A percentile compares a stretch with the other conserved stretches of the same genome.
Evolutionary conservation across 345 rosid species (phyloP).

Genomic region (Syzygium aromaticum): DNA sequence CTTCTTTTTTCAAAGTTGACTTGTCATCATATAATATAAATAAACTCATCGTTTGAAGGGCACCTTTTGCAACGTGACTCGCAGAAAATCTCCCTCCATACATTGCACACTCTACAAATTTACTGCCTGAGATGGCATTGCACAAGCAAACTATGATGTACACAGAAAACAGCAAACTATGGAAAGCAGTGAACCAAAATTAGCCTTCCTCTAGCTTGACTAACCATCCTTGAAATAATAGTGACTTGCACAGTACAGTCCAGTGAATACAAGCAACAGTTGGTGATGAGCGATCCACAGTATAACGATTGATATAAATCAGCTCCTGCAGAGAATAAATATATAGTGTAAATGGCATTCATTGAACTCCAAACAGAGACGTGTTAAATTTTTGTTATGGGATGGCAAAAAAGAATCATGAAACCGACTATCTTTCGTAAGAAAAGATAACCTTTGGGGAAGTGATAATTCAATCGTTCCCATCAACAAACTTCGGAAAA

Average conservation of each 20-base stretch:
- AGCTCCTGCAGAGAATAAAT: neutral
- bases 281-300: neutral
- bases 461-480: neutral
- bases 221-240: neutral
- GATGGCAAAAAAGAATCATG: neutral
- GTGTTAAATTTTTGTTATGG: neutral
- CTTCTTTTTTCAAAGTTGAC: neutral
- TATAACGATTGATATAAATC: neutral
- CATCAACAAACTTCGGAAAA: neutral
- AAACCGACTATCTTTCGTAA: neutral
- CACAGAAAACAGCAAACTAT: neutral
- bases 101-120: neutral
- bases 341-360: neutral
- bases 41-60: neutral
- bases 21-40: neutral
- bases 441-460: neutral
- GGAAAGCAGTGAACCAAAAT: neutral
- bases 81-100: neutral
- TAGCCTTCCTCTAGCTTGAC: neutral
- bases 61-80: neutral
- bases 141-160: neutral
- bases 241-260: neutral
- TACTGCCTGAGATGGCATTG: neutral
- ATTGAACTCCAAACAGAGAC: neutral
- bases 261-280: neutral